A percentile compares a stretch with the other conserved stretches of the same genome.
phyloP scores from a whole-genome alignment of 768 basidiomycete species.

The Boletus sensibilis region DNA sequence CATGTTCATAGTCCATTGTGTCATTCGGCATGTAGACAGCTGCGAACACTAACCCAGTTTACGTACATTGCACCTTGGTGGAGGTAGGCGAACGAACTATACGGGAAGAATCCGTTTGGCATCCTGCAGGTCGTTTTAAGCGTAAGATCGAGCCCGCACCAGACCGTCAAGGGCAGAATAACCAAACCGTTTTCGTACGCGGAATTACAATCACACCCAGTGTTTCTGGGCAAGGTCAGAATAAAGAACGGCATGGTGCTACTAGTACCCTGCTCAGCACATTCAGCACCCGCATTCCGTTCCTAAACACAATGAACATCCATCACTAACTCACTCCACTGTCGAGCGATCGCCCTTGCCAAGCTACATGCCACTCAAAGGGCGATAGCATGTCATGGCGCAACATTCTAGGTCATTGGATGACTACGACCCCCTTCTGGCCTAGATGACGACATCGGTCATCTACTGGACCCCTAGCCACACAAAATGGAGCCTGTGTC shows the following conservation, averaged over 20 bases:
- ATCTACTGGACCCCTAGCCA: constrained; percentile 29
- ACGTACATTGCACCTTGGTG: neutral
- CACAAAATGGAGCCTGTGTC: constrained; percentile 41
- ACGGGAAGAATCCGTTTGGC: neutral
- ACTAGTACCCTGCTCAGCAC: neutral
- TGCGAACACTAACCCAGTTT: neutral
- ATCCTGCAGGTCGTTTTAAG: neutral
- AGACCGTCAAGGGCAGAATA: neutral
- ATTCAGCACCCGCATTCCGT: too few relatives aligned
- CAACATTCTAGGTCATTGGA: constrained; percentile 32
- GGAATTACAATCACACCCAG: neutral
- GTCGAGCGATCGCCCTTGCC: too few relatives aligned
- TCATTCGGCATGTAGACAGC: neutral
- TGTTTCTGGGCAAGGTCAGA: neutral
- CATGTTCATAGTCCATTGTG: neutral
- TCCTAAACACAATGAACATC: neutral
- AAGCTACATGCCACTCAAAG: neutral
- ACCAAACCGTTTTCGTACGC: neutral
- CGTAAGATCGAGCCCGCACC: neutral
- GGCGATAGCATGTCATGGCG: constrained; percentile 26
- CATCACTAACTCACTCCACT: too few relatives aligned
- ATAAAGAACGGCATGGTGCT: too few relatives aligned
- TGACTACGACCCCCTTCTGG: constrained; percentile 52
- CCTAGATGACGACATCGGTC: constrained; percentile 52
- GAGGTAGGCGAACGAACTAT: neutral